Base-by-base conservation (phyloP, 2,329 filamentous ascomycete genomes). In the Celoporthe dispersa region DNA sequence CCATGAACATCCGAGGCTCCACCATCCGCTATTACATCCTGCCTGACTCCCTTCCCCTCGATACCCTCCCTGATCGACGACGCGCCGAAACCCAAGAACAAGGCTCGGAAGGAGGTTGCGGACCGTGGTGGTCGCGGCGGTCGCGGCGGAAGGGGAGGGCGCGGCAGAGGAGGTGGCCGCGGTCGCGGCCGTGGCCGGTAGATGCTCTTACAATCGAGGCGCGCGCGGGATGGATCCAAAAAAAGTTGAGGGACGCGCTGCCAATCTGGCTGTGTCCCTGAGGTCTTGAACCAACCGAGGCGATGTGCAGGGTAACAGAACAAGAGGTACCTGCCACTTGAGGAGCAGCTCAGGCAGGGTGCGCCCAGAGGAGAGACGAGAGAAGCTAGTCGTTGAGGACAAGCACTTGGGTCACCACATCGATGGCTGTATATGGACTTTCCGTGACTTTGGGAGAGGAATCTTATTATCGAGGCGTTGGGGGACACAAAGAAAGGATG, bases 21-120 rank as follows among this genome's bases (percentile, higher is more conserved):
- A 98, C 94, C 28, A 97, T 99, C 80, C 91, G 96, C 82, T 98
- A 98, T 84, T 95, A 92, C 80, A 97, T 99, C 80, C 91, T 99
- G 14, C 96, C 96, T 69, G 96, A 99, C 84, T 96, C 93, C 73
- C 87, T 99, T 77, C 95, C 95, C 53, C 88, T 99, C 74, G 96
- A 99, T 82, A 98, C 95, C 55, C 88, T 99, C 67, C n/a, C 88
- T 99, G 73, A 94, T 99, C 76, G 96, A 99, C 80, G 96, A 99
- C 83, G 90, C 94, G 77, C 94, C 95, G 66, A 99, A 99, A 86
- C 95, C 96, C 72, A 98, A 98, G 92, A 99, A 99, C 85, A 99
- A 99, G 90, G 95, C 96, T 35, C 90, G 95, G 79, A 99, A 99
- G 87, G 96, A 98, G 84, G 59, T 68, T 31, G 87, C 86, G 41